Conservation (phyloP, 169 alveolate species). For the Fabrea salina region DNA sequence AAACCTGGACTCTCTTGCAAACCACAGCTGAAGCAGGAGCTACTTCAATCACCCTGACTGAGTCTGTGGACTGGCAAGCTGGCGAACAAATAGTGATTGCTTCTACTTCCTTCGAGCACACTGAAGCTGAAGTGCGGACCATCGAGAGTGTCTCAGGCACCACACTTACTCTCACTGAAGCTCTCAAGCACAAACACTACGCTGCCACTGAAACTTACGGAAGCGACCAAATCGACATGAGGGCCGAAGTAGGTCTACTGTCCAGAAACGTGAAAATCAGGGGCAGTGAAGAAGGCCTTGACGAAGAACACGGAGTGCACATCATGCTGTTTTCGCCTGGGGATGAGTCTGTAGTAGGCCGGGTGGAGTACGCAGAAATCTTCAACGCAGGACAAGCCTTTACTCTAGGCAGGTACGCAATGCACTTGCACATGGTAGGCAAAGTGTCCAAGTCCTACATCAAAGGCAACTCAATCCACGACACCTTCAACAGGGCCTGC, state of each 20-base stretch:
- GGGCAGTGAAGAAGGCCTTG: slow-evolving; percentile 53
- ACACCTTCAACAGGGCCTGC: slow-evolving; percentile 58
- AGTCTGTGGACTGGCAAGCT: slow-evolving; percentile 63
- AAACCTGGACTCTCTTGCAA: slow-evolving; percentile 61
- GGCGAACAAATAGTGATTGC: slow-evolving; percentile 72
- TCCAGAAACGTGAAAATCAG: slow-evolving; percentile 58
- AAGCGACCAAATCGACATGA: slow-evolving; percentile 31
- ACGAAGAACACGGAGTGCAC: slow-evolving; percentile 60
- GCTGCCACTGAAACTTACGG: slow-evolving; percentile 40
- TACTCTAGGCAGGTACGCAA: slow-evolving; percentile 70
- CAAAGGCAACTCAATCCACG: slow-evolving; percentile 58
- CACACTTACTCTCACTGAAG: slow-evolving; percentile 31
- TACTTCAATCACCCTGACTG: slow-evolving; percentile 28
- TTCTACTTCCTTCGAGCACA: slow-evolving; percentile 44
- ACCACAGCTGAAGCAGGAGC: slow-evolving; percentile 46
- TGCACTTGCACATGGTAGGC: slow-evolving; percentile 72
- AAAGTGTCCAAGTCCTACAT: slow-evolving; percentile 59
- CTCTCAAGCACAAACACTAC: slow-evolving; percentile 45
- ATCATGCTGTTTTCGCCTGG: slow-evolving; percentile 38
- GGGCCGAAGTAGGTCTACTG: slow-evolving; percentile 73
- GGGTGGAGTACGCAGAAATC: slow-evolving; percentile 58
- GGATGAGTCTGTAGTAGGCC: slow-evolving; percentile 48
- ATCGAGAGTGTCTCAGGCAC: slow-evolving; percentile 34
- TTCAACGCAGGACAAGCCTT: slow-evolving; percentile 63
- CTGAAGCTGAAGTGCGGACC: slow-evolving; percentile 52